These are phyloP conservation scores for Trypethelium eluteriae DNA, from an alignment of 495 filamentous ascomycete genomes.

Conservation along the genomic window DNA sequence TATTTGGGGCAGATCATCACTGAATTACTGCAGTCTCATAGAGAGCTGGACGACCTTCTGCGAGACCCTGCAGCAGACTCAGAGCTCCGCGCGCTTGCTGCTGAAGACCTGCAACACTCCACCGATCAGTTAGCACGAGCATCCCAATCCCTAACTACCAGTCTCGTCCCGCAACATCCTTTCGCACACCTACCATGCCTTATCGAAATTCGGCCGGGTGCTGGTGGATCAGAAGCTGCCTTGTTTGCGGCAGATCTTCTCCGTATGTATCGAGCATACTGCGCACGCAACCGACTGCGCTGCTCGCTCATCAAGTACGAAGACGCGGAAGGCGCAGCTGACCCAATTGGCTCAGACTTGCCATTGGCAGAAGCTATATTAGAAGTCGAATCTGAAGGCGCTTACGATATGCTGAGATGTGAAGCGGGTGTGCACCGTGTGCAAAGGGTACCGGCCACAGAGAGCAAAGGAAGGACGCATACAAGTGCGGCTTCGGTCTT, in stretches of 20 bases:
- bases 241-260: slow-evolving; percentile 82
- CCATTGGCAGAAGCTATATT: slow-evolving; percentile 69
- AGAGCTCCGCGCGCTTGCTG: slow-evolving; percentile 60
- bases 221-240: slow-evolving; percentile 85
- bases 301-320: slow-evolving; percentile 49
- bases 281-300: slow-evolving; percentile 54
- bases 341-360: slow-evolving; percentile 42
- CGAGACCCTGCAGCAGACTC: slow-evolving; percentile 52
- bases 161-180: slow-evolving; percentile 80
- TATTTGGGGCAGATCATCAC: slow-evolving; percentile 17
- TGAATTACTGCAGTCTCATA: slow-evolving; percentile 41
- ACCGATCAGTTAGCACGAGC: slow-evolving; percentile 50
- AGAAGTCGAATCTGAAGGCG: slow-evolving; percentile 66
- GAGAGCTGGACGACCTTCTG: slow-evolving; percentile 52
- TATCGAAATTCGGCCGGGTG: slow-evolving; percentile 84
- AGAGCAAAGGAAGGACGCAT: slow-evolving; percentile 81
- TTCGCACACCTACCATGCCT: slow-evolving; percentile 90
- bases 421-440: slow-evolving; percentile 94
- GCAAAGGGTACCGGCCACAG: slow-evolving; percentile 84
- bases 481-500: slow-evolving; percentile 87
- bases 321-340: slow-evolving; percentile 41
- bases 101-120: slow-evolving; percentile 66
- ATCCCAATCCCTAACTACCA: slow-evolving; percentile 56
- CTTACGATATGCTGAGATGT: slow-evolving; percentile 70
- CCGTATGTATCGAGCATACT: slow-evolving; percentile 82